Evolutionary conservation across 2,329 filamentous ascomycete genomes (phyloP), one percentile per base, ranked within the genome.

Genomic region (Aspergillus unguis): DNA sequence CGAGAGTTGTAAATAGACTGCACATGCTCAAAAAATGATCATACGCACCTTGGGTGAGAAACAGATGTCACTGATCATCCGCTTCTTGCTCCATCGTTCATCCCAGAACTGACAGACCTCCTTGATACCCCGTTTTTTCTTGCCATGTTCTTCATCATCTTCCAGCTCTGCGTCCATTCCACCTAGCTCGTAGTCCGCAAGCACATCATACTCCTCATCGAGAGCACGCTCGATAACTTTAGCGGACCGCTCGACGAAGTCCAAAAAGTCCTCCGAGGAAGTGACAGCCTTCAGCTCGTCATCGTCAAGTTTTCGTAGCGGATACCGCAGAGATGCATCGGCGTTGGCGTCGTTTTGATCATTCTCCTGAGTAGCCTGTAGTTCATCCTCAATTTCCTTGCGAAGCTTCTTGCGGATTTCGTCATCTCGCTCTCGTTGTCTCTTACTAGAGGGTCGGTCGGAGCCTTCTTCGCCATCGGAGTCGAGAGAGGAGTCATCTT

Each of bases 221-320:
- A 99, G 77, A 4, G 94, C 92, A 65, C 94, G 85, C 75, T 99
- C 94, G 62, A 99, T 92, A 44, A 99, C 92, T 73, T 97, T 99
- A 52, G 90, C 95, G 25, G 92, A 96, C 62, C 90, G 84, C 65
- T 99, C 94, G 29, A 99, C 85, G 66, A 99, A 99, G 62, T 95
- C 90, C 55, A 94, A 80, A 68, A 99, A 99, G 46, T 97, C 94
- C 29, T 92, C 85, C 0, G 92, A 96, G 50, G 88, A 88, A 26
- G 90, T 94, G 27, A 97, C 91, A 5, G 92, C 94, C 60, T 88
- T 85, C 36, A 96, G 77, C 70, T 99, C 95, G 63, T 97, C 94
- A 11, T 82, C 78, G 2, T 85, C 91, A 44, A 99, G 80, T 31
- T 86, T 85, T 64, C 92, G 84, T 44, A 87, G 84, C 2, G 92